Conservation (phyloP, 345 rosid species). For the Moringa oleifera region DNA sequence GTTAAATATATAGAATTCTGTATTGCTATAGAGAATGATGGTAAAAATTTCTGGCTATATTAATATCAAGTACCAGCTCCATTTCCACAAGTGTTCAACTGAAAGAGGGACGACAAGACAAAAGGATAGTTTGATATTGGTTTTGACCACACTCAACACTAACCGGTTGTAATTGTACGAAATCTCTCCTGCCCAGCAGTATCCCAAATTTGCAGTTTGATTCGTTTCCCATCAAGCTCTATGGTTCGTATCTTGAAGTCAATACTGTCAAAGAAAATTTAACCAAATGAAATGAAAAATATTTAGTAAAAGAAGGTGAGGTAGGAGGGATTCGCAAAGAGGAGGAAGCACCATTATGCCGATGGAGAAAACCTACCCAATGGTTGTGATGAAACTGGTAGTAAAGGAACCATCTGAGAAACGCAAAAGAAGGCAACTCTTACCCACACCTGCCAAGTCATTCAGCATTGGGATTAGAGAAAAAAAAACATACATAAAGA, state of each 20-base stretch:
- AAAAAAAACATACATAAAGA: conserved; percentile 1
- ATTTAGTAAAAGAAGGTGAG: not conserved
- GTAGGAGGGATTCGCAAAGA: no score
- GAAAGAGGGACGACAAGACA: not conserved
- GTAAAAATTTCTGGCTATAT: not conserved
- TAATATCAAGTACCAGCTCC: not conserved
- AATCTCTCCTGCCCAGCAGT: conserved; percentile 86
- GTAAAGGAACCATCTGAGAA: conserved; percentile 80
- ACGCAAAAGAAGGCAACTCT: conserved; percentile 75
- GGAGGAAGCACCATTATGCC: not conserved
- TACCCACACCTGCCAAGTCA: conserved; percentile 42
- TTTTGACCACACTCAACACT: conserved; percentile 15
- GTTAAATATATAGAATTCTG: not conserved
- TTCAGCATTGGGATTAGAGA: conserved; percentile 1
- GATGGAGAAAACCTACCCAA: conserved; percentile 34
- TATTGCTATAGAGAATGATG: not conserved
- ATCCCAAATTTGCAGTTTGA: conserved; percentile 97
- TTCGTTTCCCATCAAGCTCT: conserved; percentile 91
- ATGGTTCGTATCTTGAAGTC: conserved; percentile 96
- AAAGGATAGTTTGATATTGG: not conserved
- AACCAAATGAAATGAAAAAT: conserved; percentile 7
- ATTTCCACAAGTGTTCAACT: no score
- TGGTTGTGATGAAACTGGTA: conserved; percentile 69
- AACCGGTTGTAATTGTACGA: conserved; percentile 91
- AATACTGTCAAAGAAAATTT: conserved; percentile 43